Evolutionary conservation across 768 basidiomycete genomes (phyloP).

Genomic region (Asterophora lycoperdoides): DNA sequence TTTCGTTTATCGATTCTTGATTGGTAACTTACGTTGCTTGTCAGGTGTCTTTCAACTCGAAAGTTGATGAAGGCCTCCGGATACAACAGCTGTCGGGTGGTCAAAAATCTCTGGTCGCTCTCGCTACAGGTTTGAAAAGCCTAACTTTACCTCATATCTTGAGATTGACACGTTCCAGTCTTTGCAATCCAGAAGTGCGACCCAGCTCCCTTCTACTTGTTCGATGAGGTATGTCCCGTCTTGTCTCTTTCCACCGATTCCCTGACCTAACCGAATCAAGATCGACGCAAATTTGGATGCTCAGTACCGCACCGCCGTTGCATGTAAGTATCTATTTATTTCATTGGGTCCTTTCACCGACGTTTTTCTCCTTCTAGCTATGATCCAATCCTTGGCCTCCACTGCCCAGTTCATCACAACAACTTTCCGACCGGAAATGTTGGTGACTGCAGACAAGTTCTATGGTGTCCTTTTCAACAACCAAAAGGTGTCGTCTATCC

Average conservation of each 20-base stretch:
- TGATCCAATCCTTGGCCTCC: constrained; percentile 88
- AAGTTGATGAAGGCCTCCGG: constrained; percentile 91
- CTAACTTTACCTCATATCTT: neutral
- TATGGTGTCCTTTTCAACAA: constrained; percentile 97
- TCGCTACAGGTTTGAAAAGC: constrained; percentile 67
- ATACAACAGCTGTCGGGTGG: constrained; percentile 98
- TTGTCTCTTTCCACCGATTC: neutral
- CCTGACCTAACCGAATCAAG: constrained; percentile 27
- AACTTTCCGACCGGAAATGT: constrained; percentile 97
- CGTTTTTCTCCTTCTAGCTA: constrained; percentile 42
- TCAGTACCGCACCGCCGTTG: constrained; percentile 95
- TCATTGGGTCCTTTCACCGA: neutral
- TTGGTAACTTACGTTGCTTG: neutral
- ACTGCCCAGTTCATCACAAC: constrained; percentile 97
- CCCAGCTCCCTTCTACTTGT: constrained; percentile 98
- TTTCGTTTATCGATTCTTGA: neutral
- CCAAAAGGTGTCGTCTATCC: constrained; percentile 90
- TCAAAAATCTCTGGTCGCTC: constrained; percentile 94
- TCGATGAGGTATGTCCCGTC: constrained; percentile 69
- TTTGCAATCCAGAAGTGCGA: constrained; percentile 99
- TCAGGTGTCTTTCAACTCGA: constrained; percentile 98
- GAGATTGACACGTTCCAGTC: constrained; percentile 41
- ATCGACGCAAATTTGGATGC: constrained; percentile 98
- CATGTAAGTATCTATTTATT: constrained; percentile 54
- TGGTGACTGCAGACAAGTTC: constrained; percentile 93